Conservation (phyloP, 805 yeast genomes). For the Candida chauliodis region DNA sequence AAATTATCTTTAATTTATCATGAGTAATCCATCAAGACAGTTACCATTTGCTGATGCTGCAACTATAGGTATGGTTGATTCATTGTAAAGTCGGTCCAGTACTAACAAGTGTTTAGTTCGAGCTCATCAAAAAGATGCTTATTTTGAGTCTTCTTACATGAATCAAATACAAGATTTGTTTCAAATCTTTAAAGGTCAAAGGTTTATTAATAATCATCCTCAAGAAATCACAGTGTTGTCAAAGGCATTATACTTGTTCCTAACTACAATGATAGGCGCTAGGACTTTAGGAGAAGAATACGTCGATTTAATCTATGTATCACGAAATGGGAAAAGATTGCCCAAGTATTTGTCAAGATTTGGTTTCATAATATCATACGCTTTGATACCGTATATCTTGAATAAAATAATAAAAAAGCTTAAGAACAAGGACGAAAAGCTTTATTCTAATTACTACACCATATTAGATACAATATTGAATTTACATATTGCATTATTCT, state of each 20-base stretch:
- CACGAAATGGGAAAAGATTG: conserved; percentile 46
- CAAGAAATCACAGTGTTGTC: conserved; percentile 57
- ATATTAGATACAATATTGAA: conserved; percentile 55
- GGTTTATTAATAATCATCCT: conserved; percentile 62
- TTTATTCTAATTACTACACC: conserved; percentile 40
- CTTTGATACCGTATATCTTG: conserved; percentile 58
- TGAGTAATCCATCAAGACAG: conserved; percentile 13
- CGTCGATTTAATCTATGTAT: conserved; percentile 72
- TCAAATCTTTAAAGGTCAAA: conserved; percentile 54
- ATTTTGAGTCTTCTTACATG: conserved; percentile 55
- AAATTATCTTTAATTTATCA: not conserved
- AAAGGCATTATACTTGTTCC: conserved; percentile 58
- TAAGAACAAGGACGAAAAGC: conserved; percentile 14
- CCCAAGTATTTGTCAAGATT: conserved; percentile 46
- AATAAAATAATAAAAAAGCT: conserved; percentile 25
- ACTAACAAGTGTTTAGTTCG: conserved; percentile 52
- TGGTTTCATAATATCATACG: conserved; percentile 58
- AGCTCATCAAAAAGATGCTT: conserved; percentile 86
- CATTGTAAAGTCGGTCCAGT: not conserved
- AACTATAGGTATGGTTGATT: conserved; percentile 58
- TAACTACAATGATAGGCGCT: conserved; percentile 74
- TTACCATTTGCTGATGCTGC: conserved; percentile 82
- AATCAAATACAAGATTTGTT: conserved; percentile 55
- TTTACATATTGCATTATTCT: conserved; percentile 76
- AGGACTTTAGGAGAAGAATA: conserved; percentile 94